Evolutionary conservation across 2,329 filamentous ascomycete species (phyloP).

Genomic region (Hymenoscyphus occultus): DNA sequence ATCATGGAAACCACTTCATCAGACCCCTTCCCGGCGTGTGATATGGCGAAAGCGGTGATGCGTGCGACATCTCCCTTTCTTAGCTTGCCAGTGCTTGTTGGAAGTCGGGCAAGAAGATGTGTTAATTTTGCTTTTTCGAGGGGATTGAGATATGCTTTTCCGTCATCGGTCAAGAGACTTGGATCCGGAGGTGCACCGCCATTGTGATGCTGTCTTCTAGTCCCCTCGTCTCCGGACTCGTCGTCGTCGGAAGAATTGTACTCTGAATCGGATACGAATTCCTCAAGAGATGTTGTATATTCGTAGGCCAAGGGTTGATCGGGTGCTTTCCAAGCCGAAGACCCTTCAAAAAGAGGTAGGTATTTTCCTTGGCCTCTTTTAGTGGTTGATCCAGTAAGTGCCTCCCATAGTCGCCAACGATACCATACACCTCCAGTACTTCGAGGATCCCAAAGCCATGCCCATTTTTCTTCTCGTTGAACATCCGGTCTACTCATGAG

Average conservation of each 20-base stretch:
- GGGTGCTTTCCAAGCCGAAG: constrained; percentile 74
- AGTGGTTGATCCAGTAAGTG: constrained; percentile 64
- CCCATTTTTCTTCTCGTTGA: constrained; percentile 84
- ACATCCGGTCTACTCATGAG: constrained; percentile 85
- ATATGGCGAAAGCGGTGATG: constrained; percentile 83
- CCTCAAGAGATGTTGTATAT: constrained; percentile 70
- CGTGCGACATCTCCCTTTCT: constrained; percentile 83
- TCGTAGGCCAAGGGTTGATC: constrained; percentile 75
- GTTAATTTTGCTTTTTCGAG: constrained; percentile 80
- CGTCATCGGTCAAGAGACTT: constrained; percentile 32
- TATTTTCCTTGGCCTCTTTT: constrained; percentile 50
- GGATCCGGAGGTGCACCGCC: constrained; percentile 40
- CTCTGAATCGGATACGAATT: constrained; percentile 79
- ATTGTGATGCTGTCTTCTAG: constrained; percentile 41
- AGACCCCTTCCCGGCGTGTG: constrained; percentile 77
- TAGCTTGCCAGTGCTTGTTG: constrained; percentile 69
- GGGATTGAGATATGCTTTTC: constrained; percentile 66
- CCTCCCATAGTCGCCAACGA: constrained; percentile 85
- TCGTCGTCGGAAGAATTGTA: constrained; percentile 88
- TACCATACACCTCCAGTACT: constrained; percentile 84
- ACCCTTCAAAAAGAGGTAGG: constrained; percentile 70
- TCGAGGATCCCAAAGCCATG: constrained; percentile 87
- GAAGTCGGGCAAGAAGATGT: constrained; percentile 79
- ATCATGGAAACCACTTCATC: constrained; percentile 92
- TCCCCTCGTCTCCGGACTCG: constrained; percentile 53